These are phyloP conservation scores for Apiospora koreana DNA, from an alignment of 2,329 filamentous ascomycete genomes.

Conservation along the genomic window DNA sequence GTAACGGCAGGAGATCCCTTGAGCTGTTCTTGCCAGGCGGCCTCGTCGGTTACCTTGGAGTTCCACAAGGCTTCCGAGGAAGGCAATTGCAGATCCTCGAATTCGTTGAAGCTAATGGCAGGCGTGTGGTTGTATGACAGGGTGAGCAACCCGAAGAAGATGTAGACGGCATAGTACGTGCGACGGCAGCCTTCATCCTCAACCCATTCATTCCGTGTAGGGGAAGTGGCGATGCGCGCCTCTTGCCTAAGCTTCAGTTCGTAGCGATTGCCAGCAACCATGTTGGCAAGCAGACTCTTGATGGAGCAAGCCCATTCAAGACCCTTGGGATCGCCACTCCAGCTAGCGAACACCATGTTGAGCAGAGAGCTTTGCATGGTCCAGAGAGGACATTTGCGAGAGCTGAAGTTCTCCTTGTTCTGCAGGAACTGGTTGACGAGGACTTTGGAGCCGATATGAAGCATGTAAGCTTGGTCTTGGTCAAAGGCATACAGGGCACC, in stretches of 20 bases:
- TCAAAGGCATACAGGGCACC: slow-evolving; percentile 96
- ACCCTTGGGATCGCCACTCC: slow-evolving; percentile 97
- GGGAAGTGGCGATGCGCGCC: slow-evolving; percentile 73
- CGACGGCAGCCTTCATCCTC: slow-evolving; percentile 95
- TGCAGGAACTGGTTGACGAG: slow-evolving; percentile 95
- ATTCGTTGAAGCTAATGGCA: slow-evolving; percentile 97
- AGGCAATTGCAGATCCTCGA: slow-evolving; percentile 88
- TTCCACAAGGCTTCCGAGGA: slow-evolving; percentile 97
- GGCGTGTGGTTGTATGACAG: slow-evolving; percentile 98
- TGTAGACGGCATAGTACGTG: slow-evolving; percentile 98
- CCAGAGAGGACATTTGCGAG: slow-evolving; percentile 94
- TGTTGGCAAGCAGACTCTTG: slow-evolving; percentile 95
- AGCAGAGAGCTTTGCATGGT: slow-evolving; percentile 96
- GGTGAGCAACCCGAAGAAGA: slow-evolving; percentile 95
- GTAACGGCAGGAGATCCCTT: slow-evolving; percentile 73
- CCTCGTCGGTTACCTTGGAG: slow-evolving; percentile 74
- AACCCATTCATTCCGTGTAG: slow-evolving; percentile 88
- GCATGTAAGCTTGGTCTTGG: slow-evolving; percentile 93
- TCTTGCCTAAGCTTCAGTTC: slow-evolving; percentile 93
- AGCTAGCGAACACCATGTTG: slow-evolving; percentile 99
- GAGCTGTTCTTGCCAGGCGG: slow-evolving; percentile 80
- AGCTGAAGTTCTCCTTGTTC: slow-evolving; percentile 99
- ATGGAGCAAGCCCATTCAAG: slow-evolving; percentile 99
- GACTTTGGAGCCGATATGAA: slow-evolving; percentile 96
- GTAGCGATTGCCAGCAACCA: slow-evolving; percentile 97